Base-by-base conservation (phyloP, 768 basidiomycete genomes). In the Gyrodon lividus region DNA sequence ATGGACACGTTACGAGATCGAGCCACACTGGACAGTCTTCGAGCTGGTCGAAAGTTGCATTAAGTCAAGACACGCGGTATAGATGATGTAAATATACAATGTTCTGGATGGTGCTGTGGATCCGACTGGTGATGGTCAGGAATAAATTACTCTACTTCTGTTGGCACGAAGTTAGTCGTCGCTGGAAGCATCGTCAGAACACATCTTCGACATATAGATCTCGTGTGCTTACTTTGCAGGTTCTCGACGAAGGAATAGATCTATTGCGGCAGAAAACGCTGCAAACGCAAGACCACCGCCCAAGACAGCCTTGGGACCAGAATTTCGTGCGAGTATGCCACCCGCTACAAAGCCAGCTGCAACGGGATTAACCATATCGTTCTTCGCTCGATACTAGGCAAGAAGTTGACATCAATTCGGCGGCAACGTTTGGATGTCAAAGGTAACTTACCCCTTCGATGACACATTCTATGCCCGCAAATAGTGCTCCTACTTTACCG, bases 391-490 rank as follows among this genome's bases (percentile, higher is more conserved):
- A 71, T 97, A 98, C 95, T 97, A 54, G 2, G 31, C 6, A 3
- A 16, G 28, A 17, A 0, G 13, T 65, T 30, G 59, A 24, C 10
- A 40, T 10, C 1, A 26, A 12, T 37, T 20, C 0, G 33, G 22
- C 31, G 31, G 13, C 31, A 30, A 45, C 2, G 6, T 23, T 30
- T 20, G 30, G 1, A n/a, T 2, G 28, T 40, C 24, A 22, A 44
- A 33, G 41, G 26, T 22, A 17, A 84, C 93, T 66, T 70, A 90
- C 95, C 58, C 86, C 89, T 73, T 98, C 96, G 49, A 98, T 87
- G 50, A 92, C 86, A 61, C 96, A 98, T 72, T 98, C 96, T 7
- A 92, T 84, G 23, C 95, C 94, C n/a, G 93, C 87, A 67, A 91
- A 98, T 39, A 98, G 63, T 12, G 91, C 91, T 16, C 93, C 96